Conservation (phyloP, 2,329 filamentous ascomycete species). For the Beauveria rudraprayagi region DNA sequence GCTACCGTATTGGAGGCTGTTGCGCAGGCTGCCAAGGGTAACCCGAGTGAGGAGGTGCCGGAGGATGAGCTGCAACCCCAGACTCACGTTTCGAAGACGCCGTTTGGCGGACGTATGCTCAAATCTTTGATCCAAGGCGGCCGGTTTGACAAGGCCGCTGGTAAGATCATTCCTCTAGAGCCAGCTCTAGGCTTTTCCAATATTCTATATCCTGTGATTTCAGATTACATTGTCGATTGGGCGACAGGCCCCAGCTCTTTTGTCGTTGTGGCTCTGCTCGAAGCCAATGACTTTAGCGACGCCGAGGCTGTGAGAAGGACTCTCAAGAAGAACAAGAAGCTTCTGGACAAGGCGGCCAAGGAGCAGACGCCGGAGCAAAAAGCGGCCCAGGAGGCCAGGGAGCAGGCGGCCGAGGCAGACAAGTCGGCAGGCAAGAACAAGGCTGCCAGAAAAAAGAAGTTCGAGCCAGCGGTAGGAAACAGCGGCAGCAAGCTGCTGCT, state of each 20-base stretch:
- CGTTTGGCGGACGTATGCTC: conserved; percentile 71
- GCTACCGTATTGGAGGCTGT: conserved; percentile 62
- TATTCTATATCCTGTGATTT: conserved; percentile 73
- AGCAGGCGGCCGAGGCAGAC: conserved; percentile 33
- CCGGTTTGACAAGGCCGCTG: conserved; percentile 67
- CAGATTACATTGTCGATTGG: conserved; percentile 69
- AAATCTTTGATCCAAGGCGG: conserved; percentile 88
- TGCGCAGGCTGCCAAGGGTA: conserved; percentile 52
- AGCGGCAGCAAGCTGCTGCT: conserved; percentile 54
- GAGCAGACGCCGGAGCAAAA: conserved; percentile 49
- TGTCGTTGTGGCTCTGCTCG: conserved; percentile 72
- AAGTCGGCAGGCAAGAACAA: conserved; percentile 32
- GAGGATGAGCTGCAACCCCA: conserved; percentile 33
- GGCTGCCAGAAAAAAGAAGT: conserved; percentile 30
- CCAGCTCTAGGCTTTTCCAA: conserved; percentile 75
- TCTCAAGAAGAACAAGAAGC: conserved; percentile 65
- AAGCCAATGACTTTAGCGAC: conserved; percentile 62
- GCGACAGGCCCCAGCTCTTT: conserved; percentile 81
- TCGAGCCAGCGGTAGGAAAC: conserved; percentile 46
- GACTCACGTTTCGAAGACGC: conserved; percentile 51
- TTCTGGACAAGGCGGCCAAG: conserved; percentile 58
- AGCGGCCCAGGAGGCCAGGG: conserved; percentile 41
- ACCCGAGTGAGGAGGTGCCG: conserved; percentile 36
- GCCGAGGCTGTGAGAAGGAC: conserved; percentile 59
- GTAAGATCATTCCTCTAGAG: conserved; percentile 61